Evolutionary conservation across 257 asterid genomes (phyloP).

Genomic region (Solanum clarkiae): DNA sequence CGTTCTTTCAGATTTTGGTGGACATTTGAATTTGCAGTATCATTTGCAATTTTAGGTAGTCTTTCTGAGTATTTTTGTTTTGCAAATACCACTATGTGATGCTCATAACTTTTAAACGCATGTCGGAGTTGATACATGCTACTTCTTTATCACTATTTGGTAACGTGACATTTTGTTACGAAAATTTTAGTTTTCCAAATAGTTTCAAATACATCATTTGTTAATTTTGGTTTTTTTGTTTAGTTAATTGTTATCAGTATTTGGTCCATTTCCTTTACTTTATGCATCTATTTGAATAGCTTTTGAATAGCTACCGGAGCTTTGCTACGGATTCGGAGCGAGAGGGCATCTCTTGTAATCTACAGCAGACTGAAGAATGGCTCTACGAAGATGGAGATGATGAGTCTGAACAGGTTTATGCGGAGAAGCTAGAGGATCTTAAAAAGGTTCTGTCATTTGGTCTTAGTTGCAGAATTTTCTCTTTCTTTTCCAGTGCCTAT

Average conservation of each 20-base stretch:
- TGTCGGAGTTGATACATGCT: neutral
- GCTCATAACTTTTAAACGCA: neutral
- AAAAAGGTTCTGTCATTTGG: conserved; percentile 43
- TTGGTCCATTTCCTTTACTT: neutral
- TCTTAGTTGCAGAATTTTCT: neutral
- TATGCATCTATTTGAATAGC: conserved; percentile 28
- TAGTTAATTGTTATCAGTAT: neutral
- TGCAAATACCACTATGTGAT: neutral
- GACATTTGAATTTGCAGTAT: neutral
- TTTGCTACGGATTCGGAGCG: conserved; percentile 68
- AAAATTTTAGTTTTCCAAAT: neutral
- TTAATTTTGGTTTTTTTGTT: neutral
- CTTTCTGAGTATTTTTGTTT: neutral
- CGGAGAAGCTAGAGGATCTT: conserved; percentile 54
- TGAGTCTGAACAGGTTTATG: conserved; percentile 71
- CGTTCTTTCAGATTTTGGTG: neutral
- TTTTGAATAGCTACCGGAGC: conserved; percentile 64
- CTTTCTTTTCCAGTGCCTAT: neutral
- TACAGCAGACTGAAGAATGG: conserved; percentile 91
- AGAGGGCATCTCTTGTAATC: conserved; percentile 49
- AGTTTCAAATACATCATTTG: neutral
- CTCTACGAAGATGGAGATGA: conserved; percentile 94
- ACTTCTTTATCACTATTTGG: neutral
- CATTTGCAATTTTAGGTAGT: neutral
- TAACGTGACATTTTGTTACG: neutral